A percentile compares a stretch with the other conserved stretches of the same genome.
Conservation (phyloP, 169 alveolate genomes). For the Cryptosporidium bovis region DNA sequence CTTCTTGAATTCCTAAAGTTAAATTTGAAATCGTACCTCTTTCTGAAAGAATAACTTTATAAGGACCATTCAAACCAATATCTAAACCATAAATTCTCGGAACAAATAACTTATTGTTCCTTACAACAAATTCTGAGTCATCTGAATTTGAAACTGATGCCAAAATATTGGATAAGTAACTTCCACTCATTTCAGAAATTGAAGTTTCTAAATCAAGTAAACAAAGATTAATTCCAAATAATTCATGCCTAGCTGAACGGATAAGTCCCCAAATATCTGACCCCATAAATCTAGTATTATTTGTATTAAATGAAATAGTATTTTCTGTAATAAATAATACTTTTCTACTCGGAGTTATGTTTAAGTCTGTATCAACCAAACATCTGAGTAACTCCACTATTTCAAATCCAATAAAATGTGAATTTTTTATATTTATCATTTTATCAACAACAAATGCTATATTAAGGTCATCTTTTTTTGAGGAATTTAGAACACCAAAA, state of each 20-base stretch:
- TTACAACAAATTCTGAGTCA: constrained; percentile 36
- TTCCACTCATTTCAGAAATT: neutral
- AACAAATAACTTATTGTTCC: constrained; percentile 14
- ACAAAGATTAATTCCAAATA: neutral
- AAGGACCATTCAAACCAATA: constrained; percentile 30
- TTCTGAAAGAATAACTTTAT: constrained; percentile 9
- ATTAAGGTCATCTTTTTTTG: constrained; percentile 4
- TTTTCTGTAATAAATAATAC: constrained; percentile 36
- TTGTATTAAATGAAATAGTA: neutral
- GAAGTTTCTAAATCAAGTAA: constrained; percentile 39
- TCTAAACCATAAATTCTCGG: constrained; percentile 10
- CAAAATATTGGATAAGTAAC: constrained; percentile 6
- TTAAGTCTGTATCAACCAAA: neutral
- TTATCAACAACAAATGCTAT: constrained; percentile 25
- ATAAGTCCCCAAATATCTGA: constrained; percentile 71
- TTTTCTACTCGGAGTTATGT: neutral
- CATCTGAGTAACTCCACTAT: neutral
- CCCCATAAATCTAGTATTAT: constrained; percentile 12
- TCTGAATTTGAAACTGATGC: neutral
- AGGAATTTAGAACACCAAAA: constrained; percentile 5
- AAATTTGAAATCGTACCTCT: constrained; percentile 73
- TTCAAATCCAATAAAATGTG: constrained; percentile 19
- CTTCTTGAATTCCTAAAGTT: neutral
- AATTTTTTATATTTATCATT: neutral
- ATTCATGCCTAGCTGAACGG: constrained; percentile 55